Conservation (phyloP, 768 basidiomycete species). For the Panaeolus papilionaceus region DNA sequence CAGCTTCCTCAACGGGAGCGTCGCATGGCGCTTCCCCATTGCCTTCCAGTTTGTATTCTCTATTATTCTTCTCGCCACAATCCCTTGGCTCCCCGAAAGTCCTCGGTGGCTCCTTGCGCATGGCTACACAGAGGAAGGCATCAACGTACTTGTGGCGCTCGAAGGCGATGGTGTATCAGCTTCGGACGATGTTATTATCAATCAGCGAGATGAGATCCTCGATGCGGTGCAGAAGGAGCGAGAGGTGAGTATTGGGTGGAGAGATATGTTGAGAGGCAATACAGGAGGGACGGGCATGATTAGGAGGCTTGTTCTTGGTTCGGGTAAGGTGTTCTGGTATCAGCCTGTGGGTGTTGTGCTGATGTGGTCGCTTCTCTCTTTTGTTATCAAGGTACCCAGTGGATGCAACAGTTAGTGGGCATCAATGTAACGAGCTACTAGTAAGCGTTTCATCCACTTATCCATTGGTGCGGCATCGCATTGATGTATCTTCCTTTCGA, state of each 20-base stretch:
- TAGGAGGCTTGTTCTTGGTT: slow-evolving; percentile 47
- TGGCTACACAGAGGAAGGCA: slow-evolving; percentile 47
- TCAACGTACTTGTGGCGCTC: slow-evolving; percentile 47
- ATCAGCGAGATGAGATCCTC: slow-evolving; percentile 47
- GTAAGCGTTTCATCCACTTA: slow-evolving; percentile 26
- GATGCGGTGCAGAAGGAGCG: slow-evolving; percentile 51
- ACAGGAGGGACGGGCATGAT: slow-evolving; percentile 55
- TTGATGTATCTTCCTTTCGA: neutral
- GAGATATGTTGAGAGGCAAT: slow-evolving; percentile 45
- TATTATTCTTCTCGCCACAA: slow-evolving; percentile 46
- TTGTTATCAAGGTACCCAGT: slow-evolving; percentile 46
- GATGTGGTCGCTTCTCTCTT: neutral
- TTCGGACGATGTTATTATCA: slow-evolving; percentile 43
- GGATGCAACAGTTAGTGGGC: slow-evolving; percentile 59
- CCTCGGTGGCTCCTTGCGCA: slow-evolving; percentile 58
- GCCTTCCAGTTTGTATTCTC: slow-evolving; percentile 57
- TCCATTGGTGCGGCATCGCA: neutral
- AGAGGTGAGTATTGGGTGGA: slow-evolving; percentile 47
- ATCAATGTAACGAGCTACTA: slow-evolving; percentile 62
- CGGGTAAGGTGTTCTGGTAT: slow-evolving; percentile 33
- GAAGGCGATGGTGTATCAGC: slow-evolving; percentile 44
- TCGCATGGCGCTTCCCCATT: slow-evolving; percentile 57
- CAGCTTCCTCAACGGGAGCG: slow-evolving; percentile 48
- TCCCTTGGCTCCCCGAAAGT: slow-evolving; percentile 56
- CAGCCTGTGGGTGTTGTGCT: neutral